Evolutionary conservation across 257 asterid species (phyloP).

Genomic region (Nicotiana paniculata): DNA sequence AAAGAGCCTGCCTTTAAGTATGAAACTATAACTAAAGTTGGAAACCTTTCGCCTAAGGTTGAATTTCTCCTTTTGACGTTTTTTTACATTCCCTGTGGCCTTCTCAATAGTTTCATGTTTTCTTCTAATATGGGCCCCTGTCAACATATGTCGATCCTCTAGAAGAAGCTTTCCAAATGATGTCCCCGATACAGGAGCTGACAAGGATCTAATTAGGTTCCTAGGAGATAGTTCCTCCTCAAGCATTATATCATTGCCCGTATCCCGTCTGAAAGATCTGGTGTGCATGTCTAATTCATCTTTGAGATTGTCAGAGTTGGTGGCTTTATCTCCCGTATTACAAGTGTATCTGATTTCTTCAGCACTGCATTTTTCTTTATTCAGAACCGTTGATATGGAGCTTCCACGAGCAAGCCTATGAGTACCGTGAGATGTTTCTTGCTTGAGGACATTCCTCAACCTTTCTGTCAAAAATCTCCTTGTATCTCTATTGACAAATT

Average conservation of each 20-base stretch:
- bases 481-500: conserved; percentile 58
- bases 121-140: conserved; percentile 77
- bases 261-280: conserved; percentile 53
- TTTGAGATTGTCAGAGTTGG: conserved; percentile 23
- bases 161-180: conserved; percentile 89
- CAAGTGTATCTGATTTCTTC: conserved; percentile 29
- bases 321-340: conserved; percentile 20
- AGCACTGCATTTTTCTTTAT: conserved; percentile 24
- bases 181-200: conserved; percentile 84
- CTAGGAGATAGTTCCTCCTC: conserved; percentile 55
- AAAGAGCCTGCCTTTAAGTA: conserved; percentile 69
- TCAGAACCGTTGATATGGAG: conserved; percentile 35
- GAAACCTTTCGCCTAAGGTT: conserved; percentile 80
- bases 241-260: conserved; percentile 35
- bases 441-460: conserved; percentile 65
- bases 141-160: conserved; percentile 70
- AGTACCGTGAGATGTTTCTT: conserved; percentile 39
- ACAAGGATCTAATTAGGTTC: conserved; percentile 76
- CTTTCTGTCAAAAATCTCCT: conserved; percentile 73
- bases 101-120: conserved; percentile 74
- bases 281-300: conserved; percentile 42
- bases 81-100: conserved; percentile 44
- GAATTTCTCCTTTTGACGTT: conserved; percentile 68
- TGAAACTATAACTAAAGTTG: conserved; percentile 69
- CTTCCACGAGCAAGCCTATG: conserved; percentile 37